phyloP scores from a whole-genome alignment of 768 basidiomycete genomes.

The Boletus rubescentipes region DNA sequence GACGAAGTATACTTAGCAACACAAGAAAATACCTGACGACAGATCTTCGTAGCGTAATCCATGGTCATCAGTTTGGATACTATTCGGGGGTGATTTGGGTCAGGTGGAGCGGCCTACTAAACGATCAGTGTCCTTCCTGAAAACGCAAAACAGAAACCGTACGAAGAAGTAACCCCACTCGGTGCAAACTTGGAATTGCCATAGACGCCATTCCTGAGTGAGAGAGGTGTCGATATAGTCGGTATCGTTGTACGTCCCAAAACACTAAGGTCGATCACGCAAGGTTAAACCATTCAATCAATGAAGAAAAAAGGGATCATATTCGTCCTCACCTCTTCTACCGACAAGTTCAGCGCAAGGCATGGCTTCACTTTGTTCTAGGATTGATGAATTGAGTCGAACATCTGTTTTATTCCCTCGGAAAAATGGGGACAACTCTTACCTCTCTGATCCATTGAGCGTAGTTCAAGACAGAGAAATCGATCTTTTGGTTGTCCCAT shows the following conservation, averaged over 20 bases:
- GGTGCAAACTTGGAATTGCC: slow-evolving; percentile 91
- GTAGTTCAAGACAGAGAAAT: slow-evolving; percentile 67
- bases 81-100: slow-evolving; percentile 67
- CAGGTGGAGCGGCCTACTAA: slow-evolving; percentile 68
- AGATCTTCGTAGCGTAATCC: slow-evolving; percentile 69
- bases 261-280: slow-evolving; percentile 55
- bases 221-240: slow-evolving; percentile 62
- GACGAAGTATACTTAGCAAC: neutral
- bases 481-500: slow-evolving; percentile 47
- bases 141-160: slow-evolving; percentile 18
- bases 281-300: neutral
- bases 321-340: slow-evolving; percentile 48
- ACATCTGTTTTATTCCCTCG: neutral
- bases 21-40: slow-evolving; percentile 49
- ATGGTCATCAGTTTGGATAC: slow-evolving; percentile 76
- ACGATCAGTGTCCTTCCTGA: neutral
- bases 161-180: slow-evolving; percentile 96
- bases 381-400: neutral
- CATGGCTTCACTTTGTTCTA: slow-evolving; percentile 62
- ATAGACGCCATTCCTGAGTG: slow-evolving; percentile 78
- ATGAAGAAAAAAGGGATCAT: neutral
- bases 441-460: slow-evolving; percentile 76
- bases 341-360: slow-evolving; percentile 39
- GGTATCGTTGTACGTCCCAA: slow-evolving; percentile 74
- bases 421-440: slow-evolving; percentile 4